Evolutionary conservation across 306 rosid genomes (phyloP).

Genomic region (Pyrus communis): DNA sequence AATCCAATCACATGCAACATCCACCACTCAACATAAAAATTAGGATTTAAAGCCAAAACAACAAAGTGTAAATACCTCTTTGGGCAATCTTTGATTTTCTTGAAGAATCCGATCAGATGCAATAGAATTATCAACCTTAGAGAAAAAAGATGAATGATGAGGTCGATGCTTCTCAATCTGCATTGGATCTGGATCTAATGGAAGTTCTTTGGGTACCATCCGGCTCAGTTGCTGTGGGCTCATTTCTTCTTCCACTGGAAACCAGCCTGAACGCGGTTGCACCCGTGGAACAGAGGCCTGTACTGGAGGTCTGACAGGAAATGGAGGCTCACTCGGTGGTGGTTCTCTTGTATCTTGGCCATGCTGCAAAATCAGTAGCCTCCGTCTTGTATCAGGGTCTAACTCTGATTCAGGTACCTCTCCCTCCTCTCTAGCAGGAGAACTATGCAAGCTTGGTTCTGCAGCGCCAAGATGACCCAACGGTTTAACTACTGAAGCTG

Average conservation of each 20-base stretch:
- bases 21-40: slow-evolving; percentile 6
- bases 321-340: slow-evolving; percentile 58
- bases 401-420: slow-evolving; percentile 98
- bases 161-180: slow-evolving; percentile 68
- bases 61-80: slow-evolving; percentile 54
- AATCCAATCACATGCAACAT: slow-evolving; percentile 4
- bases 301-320: slow-evolving; percentile 53
- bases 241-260: slow-evolving; percentile 83
- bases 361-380: slow-evolving; percentile 97
- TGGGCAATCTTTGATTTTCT: slow-evolving; percentile 63
- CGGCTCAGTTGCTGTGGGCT: slow-evolving; percentile 62
- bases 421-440: slow-evolving; percentile 99
- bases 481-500: slow-evolving; percentile 48
- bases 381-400: slow-evolving; percentile 97
- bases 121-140: slow-evolving; percentile 64
- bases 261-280: slow-evolving; percentile 68
- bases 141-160: slow-evolving; percentile 58
- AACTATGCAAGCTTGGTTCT: slow-evolving; percentile 73
- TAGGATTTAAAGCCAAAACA: slow-evolving; percentile 14
- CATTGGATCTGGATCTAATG: slow-evolving; percentile 60
- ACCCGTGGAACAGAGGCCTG: slow-evolving; percentile 55
- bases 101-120: slow-evolving; percentile 66
- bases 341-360: slow-evolving; percentile 92
- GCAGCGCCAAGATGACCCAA: slow-evolving; percentile 44
- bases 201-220: slow-evolving; percentile 60